Percentiles rank a stretch among this genome's conserved stretches.
Evolutionary conservation across 1,139 yeast genomes (phyloP).

Genomic region (Scheffersomyces quercinus): DNA sequence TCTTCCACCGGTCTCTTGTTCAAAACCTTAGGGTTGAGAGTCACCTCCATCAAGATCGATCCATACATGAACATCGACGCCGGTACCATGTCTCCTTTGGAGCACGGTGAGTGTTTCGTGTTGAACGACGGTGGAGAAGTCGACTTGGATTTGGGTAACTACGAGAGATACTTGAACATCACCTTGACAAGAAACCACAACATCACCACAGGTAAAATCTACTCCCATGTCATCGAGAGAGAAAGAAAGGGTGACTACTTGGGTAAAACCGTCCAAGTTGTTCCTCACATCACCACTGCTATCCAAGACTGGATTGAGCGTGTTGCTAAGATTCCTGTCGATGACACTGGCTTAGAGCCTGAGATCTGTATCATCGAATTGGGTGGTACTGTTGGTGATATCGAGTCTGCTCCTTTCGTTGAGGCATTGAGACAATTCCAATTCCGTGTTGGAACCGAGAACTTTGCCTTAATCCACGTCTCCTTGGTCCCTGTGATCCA

Average conservation of each 20-base stretch:
- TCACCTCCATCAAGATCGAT: constrained; percentile 95
- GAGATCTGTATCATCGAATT: constrained; percentile 95
- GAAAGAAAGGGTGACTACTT: constrained; percentile 97
- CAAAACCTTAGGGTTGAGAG: constrained; percentile 91
- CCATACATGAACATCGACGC: constrained; percentile 99
- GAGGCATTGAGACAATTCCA: constrained; percentile 99
- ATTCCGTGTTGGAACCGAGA: constrained; percentile 91
- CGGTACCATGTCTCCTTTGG: constrained; percentile 98
- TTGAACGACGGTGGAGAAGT: constrained; percentile 99
- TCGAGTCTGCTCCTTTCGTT: constrained; percentile 97
- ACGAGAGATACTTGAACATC: constrained; percentile 92
- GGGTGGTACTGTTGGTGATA: constrained; percentile 99
- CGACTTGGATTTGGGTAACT: constrained; percentile 95
- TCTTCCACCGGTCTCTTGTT: constrained; percentile 94
- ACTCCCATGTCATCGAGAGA: constrained; percentile 87
- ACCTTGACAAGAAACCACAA: constrained; percentile 92
- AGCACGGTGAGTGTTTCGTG: constrained; percentile 98
- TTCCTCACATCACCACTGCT: constrained; percentile 95
- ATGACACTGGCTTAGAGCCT: constrained; percentile 82
- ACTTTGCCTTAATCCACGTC: constrained; percentile 94
- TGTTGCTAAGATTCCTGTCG: constrained; percentile 90
- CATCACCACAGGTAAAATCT: constrained; percentile 97
- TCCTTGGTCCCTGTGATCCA: constrained; percentile 96
- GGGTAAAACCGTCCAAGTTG: constrained; percentile 99
- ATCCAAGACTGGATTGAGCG: constrained; percentile 98